Evolutionary conservation across 306 rosid species (phyloP).

Genomic region (Abrus pulchellus): DNA sequence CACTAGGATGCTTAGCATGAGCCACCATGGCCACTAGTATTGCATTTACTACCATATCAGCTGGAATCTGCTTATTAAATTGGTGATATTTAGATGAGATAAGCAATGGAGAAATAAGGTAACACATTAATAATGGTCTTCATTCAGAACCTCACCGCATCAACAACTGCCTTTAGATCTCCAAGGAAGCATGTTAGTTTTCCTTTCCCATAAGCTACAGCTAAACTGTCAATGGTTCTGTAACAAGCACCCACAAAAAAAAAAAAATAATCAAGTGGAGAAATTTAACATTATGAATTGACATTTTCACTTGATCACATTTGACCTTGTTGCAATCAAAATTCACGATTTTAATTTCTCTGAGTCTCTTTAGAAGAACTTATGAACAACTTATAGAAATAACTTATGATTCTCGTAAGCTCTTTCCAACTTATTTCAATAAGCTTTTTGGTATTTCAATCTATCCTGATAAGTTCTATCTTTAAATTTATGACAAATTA

Average conservation of each 20-base stretch:
- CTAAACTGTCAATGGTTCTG: conserved; percentile 90
- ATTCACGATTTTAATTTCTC: conserved; percentile 1
- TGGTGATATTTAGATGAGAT: neutral
- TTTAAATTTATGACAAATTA: too few species aligned
- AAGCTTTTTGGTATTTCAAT: too few species aligned
- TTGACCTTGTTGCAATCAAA: neutral
- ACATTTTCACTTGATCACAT: neutral
- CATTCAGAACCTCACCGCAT: conserved; percentile 59
- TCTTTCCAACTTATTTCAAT: too few species aligned
- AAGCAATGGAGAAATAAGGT: neutral
- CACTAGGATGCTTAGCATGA: conserved; percentile 57
- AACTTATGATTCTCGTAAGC: too few species aligned
- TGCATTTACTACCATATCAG: conserved; percentile 91
- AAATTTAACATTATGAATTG: neutral
- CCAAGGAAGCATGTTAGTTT: conserved; percentile 71
- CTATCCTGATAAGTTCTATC: too few species aligned
- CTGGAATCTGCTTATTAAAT: conserved; percentile 72
- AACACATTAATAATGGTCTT: neutral
- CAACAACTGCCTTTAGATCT: conserved; percentile 57
- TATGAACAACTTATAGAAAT: too few species aligned
- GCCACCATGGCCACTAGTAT: conserved; percentile 69
- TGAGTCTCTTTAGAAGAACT: too few species aligned
- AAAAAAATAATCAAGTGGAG: neutral
- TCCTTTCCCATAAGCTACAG: conserved; percentile 87
- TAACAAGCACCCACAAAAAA: conserved; percentile 9